Evolutionary conservation across 2,329 filamentous ascomycete species (phyloP), one percentile per base, ranked within the genome.

Genomic region (Xylaria sp.): DNA sequence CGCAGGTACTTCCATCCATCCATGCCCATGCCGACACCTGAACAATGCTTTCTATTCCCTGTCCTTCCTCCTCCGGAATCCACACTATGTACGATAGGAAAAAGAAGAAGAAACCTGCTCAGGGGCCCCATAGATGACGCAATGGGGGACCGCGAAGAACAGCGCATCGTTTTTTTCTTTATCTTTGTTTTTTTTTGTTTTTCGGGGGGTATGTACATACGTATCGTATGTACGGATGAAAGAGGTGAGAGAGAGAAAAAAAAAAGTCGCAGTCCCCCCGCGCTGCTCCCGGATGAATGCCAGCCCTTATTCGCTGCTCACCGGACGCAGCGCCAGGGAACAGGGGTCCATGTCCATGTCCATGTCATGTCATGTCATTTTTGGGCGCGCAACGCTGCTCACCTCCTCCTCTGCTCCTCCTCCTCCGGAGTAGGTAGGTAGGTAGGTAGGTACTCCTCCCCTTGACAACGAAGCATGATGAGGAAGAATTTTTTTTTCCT

Each of bases 51-150:
- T 30, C 5, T 30, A 4, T 42, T 42, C 9, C 37, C 4, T 42
- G n/a, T 37, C 30, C 34, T 46, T 57, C 5, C 2, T 46, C 13
- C 13, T n/a, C 16, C 42, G n/a, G n/a, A 46, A 10, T 46, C 37
- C 37, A 4, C 5, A 46, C 42, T 42, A 42, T 5, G 35, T 2
- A 6, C 6, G 37, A 3, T 42, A n/a, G 13, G 13, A 46, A 46
- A 4, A 42, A 7, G 16, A 13, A 42, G 6, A 42, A 42, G 13
- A 7, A 42, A 42, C 3, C 13, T 10, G 13, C 13, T 10, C 9
- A n/a, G 5, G n/a, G 42, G 59, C 51, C 50, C 61, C 61, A 63
- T 58, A 54, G 47, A 16, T 63, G 56, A 63, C 59, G 59, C 54
- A 61, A 52, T 54, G 19, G 61, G 61, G 61, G 4, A 9, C 13